Percentiles rank a stretch among this genome's conserved stretches.
phyloP scores from a whole-genome alignment of 1,284 basidiomycete species.

The Cystobasidium pallidum region DNA sequence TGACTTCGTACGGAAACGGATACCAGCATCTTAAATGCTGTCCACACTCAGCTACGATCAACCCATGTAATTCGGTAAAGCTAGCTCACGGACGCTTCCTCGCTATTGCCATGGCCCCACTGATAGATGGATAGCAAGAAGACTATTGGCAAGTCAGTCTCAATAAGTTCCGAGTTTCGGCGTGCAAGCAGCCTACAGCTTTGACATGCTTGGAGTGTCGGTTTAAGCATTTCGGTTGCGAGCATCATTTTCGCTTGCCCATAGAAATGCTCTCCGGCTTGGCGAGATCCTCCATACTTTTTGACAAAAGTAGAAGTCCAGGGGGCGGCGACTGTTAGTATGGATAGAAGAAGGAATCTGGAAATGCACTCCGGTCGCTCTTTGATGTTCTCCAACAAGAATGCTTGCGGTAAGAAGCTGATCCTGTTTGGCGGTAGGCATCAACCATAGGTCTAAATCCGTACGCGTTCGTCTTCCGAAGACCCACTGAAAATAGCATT shows the following conservation, averaged over 20 bases:
- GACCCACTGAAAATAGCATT: conserved; percentile 36
- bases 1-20: conserved; percentile 25
- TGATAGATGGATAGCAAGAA: conserved; percentile 33
- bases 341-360: conserved; percentile 33
- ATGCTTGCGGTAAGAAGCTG: conserved; percentile 28
- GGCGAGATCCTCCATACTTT: conserved; percentile 8
- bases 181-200: neutral
- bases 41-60: neutral
- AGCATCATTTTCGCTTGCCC: conserved; percentile 25
- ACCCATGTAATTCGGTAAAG: neutral
- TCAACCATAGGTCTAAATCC: no score
- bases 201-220: conserved; percentile 32
- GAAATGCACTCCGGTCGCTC: conserved; percentile 27
- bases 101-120: conserved; percentile 32
- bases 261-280: conserved; percentile 28
- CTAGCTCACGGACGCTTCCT: conserved; percentile 24
- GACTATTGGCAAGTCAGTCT: conserved; percentile 5
- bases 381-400: conserved; percentile 36
- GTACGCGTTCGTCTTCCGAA: neutral
- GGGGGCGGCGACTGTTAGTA: conserved; percentile 24
- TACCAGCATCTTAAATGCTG: conserved; percentile 14
- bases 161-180: neutral
- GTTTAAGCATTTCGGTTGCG: conserved; percentile 41
- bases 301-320: conserved; percentile 31
- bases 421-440: conserved; percentile 3